Evolutionary conservation across 108 stramenopile species (phyloP).

Genomic region (Fragilaria radians): DNA sequence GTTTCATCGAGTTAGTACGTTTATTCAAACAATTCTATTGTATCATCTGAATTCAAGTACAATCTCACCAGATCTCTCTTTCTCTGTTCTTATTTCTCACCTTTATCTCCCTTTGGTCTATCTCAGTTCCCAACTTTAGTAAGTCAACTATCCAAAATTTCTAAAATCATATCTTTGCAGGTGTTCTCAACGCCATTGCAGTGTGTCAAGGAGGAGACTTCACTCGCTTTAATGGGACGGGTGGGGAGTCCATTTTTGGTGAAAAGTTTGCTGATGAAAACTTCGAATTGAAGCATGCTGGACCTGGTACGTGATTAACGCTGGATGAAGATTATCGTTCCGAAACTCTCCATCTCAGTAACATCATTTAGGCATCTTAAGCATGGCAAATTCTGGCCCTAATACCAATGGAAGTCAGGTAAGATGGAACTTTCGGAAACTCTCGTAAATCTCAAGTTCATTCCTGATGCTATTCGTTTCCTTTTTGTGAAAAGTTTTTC

Average conservation of each 20-base stretch:
- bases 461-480: slow-evolving; percentile 24
- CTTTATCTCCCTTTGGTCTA: not conserved
- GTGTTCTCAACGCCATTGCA: slow-evolving; percentile 1
- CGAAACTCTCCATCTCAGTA: slow-evolving; percentile 34
- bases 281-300: slow-evolving; percentile 82
- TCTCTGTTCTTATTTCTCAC: not conserved
- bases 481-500: slow-evolving; percentile 80
- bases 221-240: slow-evolving; percentile 72
- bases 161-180: not conserved
- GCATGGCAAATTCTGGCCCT: slow-evolving; percentile 93
- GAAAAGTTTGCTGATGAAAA: slow-evolving; percentile 93
- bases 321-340: slow-evolving; percentile 10
- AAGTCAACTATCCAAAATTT: slow-evolving; percentile 30
- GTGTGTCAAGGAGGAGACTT: slow-evolving; percentile 95
- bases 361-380: slow-evolving; percentile 61
- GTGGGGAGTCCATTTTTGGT: slow-evolving; percentile 89
- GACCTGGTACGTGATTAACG: slow-evolving; percentile 20
- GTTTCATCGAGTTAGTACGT: slow-evolving; percentile 88
- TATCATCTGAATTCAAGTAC: slow-evolving; percentile 2
- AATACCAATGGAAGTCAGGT: slow-evolving; percentile 90
- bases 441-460: not conserved
- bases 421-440: not conserved
- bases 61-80: not conserved
- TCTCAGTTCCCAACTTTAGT: slow-evolving; percentile 48
- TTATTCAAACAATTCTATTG: not conserved